These are phyloP conservation scores for Monsonia emarginata DNA, from an alignment of 441 rosid genomes.

Conservation along the genomic window DNA sequence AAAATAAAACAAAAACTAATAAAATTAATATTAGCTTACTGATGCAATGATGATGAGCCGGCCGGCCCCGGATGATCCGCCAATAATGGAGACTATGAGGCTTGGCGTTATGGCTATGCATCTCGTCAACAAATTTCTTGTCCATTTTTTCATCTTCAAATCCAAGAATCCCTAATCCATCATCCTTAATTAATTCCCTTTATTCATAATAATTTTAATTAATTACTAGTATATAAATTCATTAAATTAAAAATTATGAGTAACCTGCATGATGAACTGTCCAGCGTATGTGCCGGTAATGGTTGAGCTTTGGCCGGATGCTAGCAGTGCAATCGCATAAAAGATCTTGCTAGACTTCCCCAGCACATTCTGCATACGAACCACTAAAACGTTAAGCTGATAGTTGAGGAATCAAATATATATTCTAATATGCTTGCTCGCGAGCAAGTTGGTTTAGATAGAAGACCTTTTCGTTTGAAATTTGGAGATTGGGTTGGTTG, in stretches of 20 bases:
- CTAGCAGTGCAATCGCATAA: constrained; percentile 74
- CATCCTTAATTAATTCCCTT: not conserved
- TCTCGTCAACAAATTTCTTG: constrained; percentile 52
- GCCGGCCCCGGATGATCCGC: constrained; percentile 50
- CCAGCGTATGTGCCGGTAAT: constrained; percentile 96
- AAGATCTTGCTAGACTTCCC: constrained; percentile 82
- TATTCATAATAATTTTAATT: not conserved
- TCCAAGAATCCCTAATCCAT: constrained; percentile 47
- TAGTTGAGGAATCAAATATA: too few species aligned
- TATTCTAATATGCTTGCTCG: too few species aligned
- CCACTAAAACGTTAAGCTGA: too few species aligned
- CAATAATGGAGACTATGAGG: constrained; percentile 45
- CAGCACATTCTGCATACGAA: constrained; percentile 62
- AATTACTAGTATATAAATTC: too few species aligned
- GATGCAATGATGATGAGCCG: constrained; percentile 52
- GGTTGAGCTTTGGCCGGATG: constrained; percentile 94
- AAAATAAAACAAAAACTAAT: too few species aligned
- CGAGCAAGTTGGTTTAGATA: too few species aligned
- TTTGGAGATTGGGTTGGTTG: too few species aligned
- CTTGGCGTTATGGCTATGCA: constrained; percentile 52
- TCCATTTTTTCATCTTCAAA: constrained; percentile 52
- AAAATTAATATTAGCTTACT: too few species aligned
- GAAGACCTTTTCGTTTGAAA: too few species aligned
- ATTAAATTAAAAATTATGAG: not conserved
- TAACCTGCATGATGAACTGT: constrained; percentile 91